Percentiles rank a stretch among this genome's conserved stretches.
These are phyloP conservation scores for Ulmus americana DNA, from an alignment of 331 rosid species.

Conservation along the genomic window DNA sequence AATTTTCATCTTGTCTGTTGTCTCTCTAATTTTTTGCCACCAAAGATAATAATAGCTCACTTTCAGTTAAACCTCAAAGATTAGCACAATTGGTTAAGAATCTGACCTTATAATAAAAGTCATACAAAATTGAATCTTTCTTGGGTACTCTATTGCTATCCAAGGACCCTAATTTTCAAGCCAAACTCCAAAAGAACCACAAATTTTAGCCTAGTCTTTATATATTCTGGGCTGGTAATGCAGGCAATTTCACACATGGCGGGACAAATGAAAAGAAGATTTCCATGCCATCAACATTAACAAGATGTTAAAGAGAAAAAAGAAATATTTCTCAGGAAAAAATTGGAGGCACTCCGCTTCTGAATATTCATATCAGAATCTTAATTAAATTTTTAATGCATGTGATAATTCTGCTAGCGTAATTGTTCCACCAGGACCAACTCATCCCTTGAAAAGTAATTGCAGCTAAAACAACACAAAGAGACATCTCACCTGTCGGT, in stretches of 20 bases:
- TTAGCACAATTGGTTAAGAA: neutral
- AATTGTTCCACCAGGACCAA: neutral
- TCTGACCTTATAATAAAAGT: neutral
- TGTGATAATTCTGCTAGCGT: no score
- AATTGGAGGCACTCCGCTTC: neutral
- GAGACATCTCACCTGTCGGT: slow-evolving; percentile 52
- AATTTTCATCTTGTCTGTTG: no score
- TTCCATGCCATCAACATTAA: neutral
- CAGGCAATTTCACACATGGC: neutral
- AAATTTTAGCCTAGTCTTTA: neutral
- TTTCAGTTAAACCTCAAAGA: neutral
- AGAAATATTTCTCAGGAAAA: neutral
- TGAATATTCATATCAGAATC: neutral
- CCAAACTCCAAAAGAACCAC: neutral
- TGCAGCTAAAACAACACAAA: slow-evolving; percentile 12
- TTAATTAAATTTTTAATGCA: no score
- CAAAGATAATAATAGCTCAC: no score
- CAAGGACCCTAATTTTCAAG: neutral
- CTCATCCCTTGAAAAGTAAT: slow-evolving; percentile 9
- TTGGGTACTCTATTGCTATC: neutral
- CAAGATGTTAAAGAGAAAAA: neutral
- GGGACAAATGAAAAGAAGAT: neutral
- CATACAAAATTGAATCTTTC: neutral
- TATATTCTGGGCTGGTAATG: neutral
- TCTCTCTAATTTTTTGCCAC: no score